Conservation (phyloP, 2,329 filamentous ascomycete species). For the Ophidiomyces ophidiicola region DNA sequence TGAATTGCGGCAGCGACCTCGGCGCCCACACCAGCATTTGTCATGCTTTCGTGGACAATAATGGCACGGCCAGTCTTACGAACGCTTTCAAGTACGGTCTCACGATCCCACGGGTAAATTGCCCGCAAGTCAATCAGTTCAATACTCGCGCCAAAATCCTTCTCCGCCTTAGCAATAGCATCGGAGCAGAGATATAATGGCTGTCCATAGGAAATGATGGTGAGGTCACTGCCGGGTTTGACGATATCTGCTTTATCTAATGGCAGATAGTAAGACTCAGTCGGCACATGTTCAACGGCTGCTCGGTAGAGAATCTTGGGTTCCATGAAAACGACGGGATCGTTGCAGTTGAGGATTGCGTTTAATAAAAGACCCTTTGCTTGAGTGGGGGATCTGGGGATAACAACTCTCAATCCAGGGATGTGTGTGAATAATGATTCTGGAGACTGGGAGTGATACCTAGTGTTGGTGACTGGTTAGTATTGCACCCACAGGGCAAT, state of each 20-base stretch:
- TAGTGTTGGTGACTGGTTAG: constrained; percentile 12
- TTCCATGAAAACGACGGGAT: constrained; percentile 87
- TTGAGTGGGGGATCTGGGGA: constrained; percentile 74
- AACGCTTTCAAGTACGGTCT: constrained; percentile 68
- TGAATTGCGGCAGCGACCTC: constrained; percentile 83
- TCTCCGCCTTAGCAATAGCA: constrained; percentile 58
- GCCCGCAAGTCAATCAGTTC: constrained; percentile 83
- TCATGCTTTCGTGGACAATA: constrained; percentile 85
- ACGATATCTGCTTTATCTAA: constrained; percentile 75
- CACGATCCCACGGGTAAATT: constrained; percentile 82
- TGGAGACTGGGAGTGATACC: constrained; percentile 77
- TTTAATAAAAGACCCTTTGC: constrained; percentile 76
- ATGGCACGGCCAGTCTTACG: constrained; percentile 75
- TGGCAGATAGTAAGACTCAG: constrained; percentile 67
- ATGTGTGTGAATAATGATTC: constrained; percentile 82
- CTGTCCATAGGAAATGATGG: constrained; percentile 78
- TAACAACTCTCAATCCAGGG: constrained; percentile 71
- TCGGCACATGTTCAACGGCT: constrained; percentile 80
- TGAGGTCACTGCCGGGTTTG: constrained; percentile 67
- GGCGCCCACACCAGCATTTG: constrained; percentile 78
- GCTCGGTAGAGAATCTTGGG: constrained; percentile 88
- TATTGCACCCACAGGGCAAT: neutral
- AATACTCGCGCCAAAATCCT: constrained; percentile 59
- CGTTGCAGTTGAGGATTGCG: constrained; percentile 60
- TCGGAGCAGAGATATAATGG: constrained; percentile 72